These are phyloP conservation scores for Amylocarpus encephaloides DNA, from an alignment of 2,329 filamentous ascomycete species.

Conservation along the genomic window DNA sequence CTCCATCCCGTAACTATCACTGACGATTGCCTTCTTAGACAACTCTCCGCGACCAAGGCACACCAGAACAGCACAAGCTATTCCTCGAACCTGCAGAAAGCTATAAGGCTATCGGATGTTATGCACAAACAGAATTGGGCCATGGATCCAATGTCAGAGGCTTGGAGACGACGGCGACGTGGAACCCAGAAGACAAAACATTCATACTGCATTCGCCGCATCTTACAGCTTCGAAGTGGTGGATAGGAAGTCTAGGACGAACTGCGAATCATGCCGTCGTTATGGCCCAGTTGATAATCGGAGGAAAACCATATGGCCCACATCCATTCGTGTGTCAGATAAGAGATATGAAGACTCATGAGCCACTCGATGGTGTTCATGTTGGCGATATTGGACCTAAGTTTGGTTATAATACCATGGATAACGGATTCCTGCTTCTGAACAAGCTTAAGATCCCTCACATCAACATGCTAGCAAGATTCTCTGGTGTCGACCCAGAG, in stretches of 20 bases:
- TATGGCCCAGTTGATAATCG: constrained; percentile 68
- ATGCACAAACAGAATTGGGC: constrained; percentile 74
- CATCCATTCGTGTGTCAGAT: constrained; percentile 76
- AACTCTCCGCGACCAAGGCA: constrained; percentile 65
- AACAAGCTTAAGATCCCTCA: constrained; percentile 72
- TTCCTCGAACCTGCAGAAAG: constrained; percentile 63
- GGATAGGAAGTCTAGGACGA: constrained; percentile 72
- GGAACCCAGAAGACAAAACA: constrained; percentile 66
- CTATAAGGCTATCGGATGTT: constrained; percentile 71
- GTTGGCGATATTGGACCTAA: constrained; percentile 75
- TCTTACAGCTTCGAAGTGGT: constrained; percentile 75
- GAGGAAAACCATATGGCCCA: constrained; percentile 63
- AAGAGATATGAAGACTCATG: constrained; percentile 61
- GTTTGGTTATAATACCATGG: constrained; percentile 30
- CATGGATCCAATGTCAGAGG: constrained; percentile 73
- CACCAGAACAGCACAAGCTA: constrained; percentile 64
- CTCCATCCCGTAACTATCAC: background rate
- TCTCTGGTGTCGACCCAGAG: constrained; percentile 60
- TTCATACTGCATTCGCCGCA: constrained; percentile 69
- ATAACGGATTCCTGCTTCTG: constrained; percentile 73
- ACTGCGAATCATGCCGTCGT: constrained; percentile 73
- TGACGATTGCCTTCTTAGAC: constrained; percentile 37
- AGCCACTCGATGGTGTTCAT: constrained; percentile 62
- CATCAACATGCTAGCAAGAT: constrained; percentile 66
- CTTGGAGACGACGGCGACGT: constrained; percentile 43